These are phyloP conservation scores for Phytophthora quininea DNA, from an alignment of 352 stramenopile genomes.

Conservation along the genomic window DNA sequence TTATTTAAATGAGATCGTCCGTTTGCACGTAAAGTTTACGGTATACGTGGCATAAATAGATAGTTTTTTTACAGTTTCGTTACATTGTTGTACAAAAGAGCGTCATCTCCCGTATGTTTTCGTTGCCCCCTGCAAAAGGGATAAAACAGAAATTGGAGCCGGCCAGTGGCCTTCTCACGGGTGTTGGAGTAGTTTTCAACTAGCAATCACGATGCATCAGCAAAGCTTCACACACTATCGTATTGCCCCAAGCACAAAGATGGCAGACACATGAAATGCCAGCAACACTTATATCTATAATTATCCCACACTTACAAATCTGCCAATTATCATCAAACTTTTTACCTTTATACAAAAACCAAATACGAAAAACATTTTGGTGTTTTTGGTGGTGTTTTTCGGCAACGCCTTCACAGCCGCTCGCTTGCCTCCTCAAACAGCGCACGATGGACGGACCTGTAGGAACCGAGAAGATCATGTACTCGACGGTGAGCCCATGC, in stretches of 20 bases:
- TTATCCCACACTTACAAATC: slow-evolving; percentile 34
- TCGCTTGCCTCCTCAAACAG: slow-evolving; percentile 24
- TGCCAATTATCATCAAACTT: background rate
- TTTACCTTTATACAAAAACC: background rate
- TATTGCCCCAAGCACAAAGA: slow-evolving; percentile 95
- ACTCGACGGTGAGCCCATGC: slow-evolving; percentile 53
- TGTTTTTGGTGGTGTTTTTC: slow-evolving; percentile 20
- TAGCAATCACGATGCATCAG: slow-evolving; percentile 95
- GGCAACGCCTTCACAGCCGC: slow-evolving; percentile 19
- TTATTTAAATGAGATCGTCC: no score
- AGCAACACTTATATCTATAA: slow-evolving; percentile 5
- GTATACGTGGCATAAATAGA: no score
- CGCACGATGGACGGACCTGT: slow-evolving; percentile 61
- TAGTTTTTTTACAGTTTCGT: no score
- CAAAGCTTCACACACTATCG: slow-evolving; percentile 93
- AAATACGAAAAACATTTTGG: background rate
- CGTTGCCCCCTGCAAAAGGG: slow-evolving; percentile 66
- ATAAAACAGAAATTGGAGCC: slow-evolving; percentile 92
- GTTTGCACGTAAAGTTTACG: no score
- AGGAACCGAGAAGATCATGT: slow-evolving; percentile 83
- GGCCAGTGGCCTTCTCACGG: slow-evolving; percentile 90
- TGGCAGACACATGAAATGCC: slow-evolving; percentile 5
- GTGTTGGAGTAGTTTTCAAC: slow-evolving; percentile 95
- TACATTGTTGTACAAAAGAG: no score
- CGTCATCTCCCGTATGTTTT: background rate